Conservation (phyloP, 495 filamentous ascomycete genomes). For the Extremus antarcticus region DNA sequence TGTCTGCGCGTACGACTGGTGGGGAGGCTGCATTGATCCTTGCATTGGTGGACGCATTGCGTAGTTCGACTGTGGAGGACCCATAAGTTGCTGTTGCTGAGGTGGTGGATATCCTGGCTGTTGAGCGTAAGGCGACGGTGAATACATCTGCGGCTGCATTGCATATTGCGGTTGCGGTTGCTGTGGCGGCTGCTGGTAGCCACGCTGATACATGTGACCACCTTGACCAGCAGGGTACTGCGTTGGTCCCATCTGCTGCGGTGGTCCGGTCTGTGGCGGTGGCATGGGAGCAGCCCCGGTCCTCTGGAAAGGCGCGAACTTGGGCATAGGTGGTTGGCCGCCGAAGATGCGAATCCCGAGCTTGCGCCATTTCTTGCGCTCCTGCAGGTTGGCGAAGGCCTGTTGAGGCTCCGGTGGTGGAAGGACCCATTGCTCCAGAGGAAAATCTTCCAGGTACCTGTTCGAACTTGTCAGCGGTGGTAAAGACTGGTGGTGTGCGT, state of each 20-base stretch:
- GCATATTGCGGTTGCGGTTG: background rate
- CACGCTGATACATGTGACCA: background rate
- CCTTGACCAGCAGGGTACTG: too few relatives aligned
- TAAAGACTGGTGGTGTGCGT: background rate
- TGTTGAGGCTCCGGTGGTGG: background rate
- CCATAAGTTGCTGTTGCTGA: background rate
- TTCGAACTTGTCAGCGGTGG: background rate
- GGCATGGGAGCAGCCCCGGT: too few relatives aligned
- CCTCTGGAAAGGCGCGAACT: too few relatives aligned
- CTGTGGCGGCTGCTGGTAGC: background rate
- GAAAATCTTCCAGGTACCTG: conserved; percentile 14
- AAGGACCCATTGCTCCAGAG: conserved; percentile 10
- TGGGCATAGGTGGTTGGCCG: too few relatives aligned
- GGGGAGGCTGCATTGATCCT: too few relatives aligned
- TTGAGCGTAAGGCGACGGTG: background rate
- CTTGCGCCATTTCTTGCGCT: conserved; percentile 10
- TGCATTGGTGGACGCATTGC: background rate
- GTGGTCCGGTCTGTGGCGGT: too few relatives aligned
- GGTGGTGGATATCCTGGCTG: background rate
- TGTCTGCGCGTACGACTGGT: too few relatives aligned
- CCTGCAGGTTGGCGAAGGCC: background rate
- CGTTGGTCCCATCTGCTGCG: too few relatives aligned
- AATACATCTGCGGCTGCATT: background rate
- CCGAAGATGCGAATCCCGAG: conserved; percentile 8
- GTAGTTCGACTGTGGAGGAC: background rate